A percentile compares a stretch with the other conserved stretches of the same genome.
Evolutionary conservation across 352 stramenopile genomes (phyloP).

Genomic region (Globisporangium irregulare): DNA sequence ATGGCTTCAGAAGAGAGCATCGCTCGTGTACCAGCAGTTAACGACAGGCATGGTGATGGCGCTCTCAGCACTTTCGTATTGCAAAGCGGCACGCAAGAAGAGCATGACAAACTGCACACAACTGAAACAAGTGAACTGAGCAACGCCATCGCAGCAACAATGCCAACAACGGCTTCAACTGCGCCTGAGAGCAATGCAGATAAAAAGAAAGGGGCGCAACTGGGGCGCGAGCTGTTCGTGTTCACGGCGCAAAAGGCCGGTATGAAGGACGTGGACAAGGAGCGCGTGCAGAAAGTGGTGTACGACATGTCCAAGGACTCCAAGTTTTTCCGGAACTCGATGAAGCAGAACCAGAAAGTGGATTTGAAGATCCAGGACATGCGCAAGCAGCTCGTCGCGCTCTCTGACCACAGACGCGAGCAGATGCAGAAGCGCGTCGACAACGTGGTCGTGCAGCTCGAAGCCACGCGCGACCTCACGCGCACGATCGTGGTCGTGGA

Average conservation of each 20-base stretch:
- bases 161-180: background rate
- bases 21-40: background rate
- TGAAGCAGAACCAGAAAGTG: conserved; percentile 86
- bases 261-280: conserved; percentile 87
- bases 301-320: conserved; percentile 94
- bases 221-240: conserved; percentile 60
- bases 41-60: background rate
- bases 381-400: conserved; percentile 48
- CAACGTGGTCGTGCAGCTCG: conserved; percentile 43
- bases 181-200: background rate
- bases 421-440: conserved; percentile 41
- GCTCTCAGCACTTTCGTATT: background rate
- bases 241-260: conserved; percentile 86
- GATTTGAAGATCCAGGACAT: conserved; percentile 80
- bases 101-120: background rate
- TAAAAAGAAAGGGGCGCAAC: conserved; percentile 9
- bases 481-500: conserved; percentile 90
- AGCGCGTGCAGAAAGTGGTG: conserved; percentile 91
- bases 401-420: conserved; percentile 38
- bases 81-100: background rate
- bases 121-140: background rate
- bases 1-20: background rate
- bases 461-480: conserved; percentile 50
- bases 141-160: background rate
- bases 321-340: conserved; percentile 90